Base-by-base conservation (phyloP, 2,329 filamentous ascomycete species). In the Pseudofabraea citricarpa region DNA sequence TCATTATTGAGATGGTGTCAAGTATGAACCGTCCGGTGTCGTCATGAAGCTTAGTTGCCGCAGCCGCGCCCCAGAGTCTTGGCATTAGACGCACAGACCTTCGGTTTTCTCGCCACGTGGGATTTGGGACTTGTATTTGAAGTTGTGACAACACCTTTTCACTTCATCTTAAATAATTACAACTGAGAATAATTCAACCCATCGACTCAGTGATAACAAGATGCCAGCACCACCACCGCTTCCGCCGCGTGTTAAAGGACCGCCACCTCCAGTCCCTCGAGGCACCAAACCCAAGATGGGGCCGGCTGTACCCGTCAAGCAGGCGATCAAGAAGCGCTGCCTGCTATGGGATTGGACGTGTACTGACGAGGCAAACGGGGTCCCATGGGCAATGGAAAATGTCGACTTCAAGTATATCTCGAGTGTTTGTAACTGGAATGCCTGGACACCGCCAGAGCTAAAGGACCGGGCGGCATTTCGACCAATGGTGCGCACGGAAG, bases 331-430 rank as follows among this genome's bases (percentile, higher is more conserved):
- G 29, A 70, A 70, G 52, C 58, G 66, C 9, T 62, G 62, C 49
- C 60, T 70, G 32, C 60, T 69, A 23, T 70, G 67, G 67, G 67
- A 69, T 52, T 70, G 61, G 62, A 68, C 67, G 33, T 66, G 66
- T 51, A 63, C 65, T 1, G 48, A 54, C 26, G 62, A 64, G 19
- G 38, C 21, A 21, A 37, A 37, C n/a, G 35, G 35, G 5, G 35
- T 58, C 8, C 63, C 64, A 7, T 45, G 54, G 12, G 50, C 59
- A 22, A 65, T 69, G 21, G 58, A 67, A 44, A 55, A 63, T 31
- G 55, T 70, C 32, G 59, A 60, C 26, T 65, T 53, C 44, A 46
- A 50, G 7, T 62, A 61, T 16, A 55, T 70, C 22, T 53, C 51
- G 19, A 66, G 66, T 31, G 51, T 66, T 47, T 56, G 59, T 35